These are phyloP conservation scores for Morella rubra DNA, from an alignment of 306 rosid genomes.

Conservation along the genomic window DNA sequence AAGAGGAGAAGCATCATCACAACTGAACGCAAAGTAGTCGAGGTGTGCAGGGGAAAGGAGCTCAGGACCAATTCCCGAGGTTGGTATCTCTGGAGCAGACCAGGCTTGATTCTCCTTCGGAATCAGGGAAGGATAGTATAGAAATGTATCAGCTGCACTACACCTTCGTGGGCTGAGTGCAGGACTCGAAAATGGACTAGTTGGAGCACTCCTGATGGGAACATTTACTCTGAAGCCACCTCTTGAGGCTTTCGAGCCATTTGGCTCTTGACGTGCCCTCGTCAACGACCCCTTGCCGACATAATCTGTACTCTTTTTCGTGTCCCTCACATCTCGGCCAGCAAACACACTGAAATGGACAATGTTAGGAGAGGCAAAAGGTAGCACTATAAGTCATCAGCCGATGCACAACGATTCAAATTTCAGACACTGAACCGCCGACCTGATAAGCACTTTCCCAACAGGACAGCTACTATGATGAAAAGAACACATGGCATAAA, in stretches of 20 bases:
- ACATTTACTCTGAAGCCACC: constrained; percentile 37
- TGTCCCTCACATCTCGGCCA: constrained; percentile 31
- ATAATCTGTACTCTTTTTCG: constrained; percentile 31
- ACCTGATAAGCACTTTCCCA: not conserved
- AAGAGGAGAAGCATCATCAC: constrained; percentile 61
- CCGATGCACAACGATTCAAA: not conserved
- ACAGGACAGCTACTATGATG: not conserved
- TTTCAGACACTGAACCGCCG: not conserved
- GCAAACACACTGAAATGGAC: constrained; percentile 49
- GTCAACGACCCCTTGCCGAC: constrained; percentile 37
- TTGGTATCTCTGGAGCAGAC: constrained; percentile 82
- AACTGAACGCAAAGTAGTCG: constrained; percentile 42
- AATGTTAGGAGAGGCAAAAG: not conserved
- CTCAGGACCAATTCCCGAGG: constrained; percentile 26
- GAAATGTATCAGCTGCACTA: constrained; percentile 43
- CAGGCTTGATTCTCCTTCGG: constrained; percentile 57
- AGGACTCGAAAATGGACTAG: constrained; percentile 71
- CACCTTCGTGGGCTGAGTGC: constrained; percentile 45
- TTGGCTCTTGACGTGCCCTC: constrained; percentile 30
- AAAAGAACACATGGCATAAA: not conserved
- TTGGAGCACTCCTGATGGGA: constrained; percentile 62
- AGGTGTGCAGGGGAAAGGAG: constrained; percentile 48
- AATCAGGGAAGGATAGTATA: constrained; percentile 36
- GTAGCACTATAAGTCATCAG: constrained; percentile 1
- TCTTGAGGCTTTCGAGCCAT: constrained; percentile 19